A percentile compares a stretch with the other conserved stretches of the same genome.
phyloP scores from a whole-genome alignment of 345 rosid species.

The Pistacia vera region DNA sequence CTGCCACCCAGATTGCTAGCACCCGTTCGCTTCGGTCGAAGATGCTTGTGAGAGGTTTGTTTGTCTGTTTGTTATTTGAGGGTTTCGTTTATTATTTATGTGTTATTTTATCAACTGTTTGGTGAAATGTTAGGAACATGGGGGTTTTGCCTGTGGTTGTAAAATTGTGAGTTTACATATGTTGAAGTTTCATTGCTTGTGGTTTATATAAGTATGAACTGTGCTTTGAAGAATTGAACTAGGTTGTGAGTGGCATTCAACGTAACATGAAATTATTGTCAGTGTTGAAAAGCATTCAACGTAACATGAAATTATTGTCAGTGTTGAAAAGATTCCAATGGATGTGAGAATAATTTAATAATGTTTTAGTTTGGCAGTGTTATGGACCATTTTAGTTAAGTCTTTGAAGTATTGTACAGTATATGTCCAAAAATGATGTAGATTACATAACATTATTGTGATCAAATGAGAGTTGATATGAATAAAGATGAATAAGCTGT shows the following conservation, averaged over 20 bases:
- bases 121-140: neutral
- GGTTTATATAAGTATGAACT: neutral
- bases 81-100: neutral
- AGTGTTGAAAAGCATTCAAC: neutral
- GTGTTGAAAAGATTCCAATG: neutral
- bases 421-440: neutral
- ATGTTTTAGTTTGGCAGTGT: conserved; percentile 1
- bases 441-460: neutral
- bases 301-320: too few species aligned
- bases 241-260: neutral
- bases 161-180: neutral
- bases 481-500: conserved; percentile 8
- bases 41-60: conserved; percentile 93
- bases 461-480: conserved; percentile 7
- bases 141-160: conserved; percentile 4
- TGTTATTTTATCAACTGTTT: neutral
- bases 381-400: neutral
- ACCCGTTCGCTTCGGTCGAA: conserved; percentile 81
- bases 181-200: neutral
- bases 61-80: neutral
- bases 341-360: neutral
- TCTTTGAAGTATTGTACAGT: neutral
- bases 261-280: too few species aligned
- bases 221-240: neutral
- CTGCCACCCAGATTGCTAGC: conserved; percentile 86